Base-by-base conservation (phyloP, 75 land plant species). In the Sequoia sempervirens region DNA sequence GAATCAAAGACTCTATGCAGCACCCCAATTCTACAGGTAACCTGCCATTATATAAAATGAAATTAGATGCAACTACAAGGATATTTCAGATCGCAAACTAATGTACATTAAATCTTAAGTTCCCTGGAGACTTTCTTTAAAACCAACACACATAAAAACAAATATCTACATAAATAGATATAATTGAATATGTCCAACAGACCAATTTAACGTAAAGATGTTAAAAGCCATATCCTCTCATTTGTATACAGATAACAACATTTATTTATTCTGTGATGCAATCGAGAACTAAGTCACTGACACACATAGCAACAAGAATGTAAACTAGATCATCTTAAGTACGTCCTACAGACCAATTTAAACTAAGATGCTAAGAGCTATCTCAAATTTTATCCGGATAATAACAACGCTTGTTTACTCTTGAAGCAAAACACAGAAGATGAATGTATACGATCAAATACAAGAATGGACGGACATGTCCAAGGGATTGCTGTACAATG, bases 1-100 rank as follows among this genome's bases (percentile, higher is more conserved):
- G 91, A 23, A 90, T 69, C 79, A 90, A 74, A 47, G 91, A 79
- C 64, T 87, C 88, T 41, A 90, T 79, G 34, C 85, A 82, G 87
- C 76, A 83, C 82, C 87, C 86, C 87, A 88, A 12, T 61, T 88
- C 91, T 56, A 88, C 87, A 2, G 89, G 89, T 3, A 87, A 90
- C 86, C 91, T 90, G 80, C 78, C 78, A 75, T 75, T 38, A 9
- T 75, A 75, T 37, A 75, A 37, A 20, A 20, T 61, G 66, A 61
- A 20, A 23, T 61, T 61, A 61, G 66, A 23, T 23, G 26, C 26
- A 23, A 61, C 66, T 61, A 61, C 0, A 61, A 20, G 7, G n/a
- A 61, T 20, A 61, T 61, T 23, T 61, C n/a, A n/a, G 5, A 61
- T 61, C 66, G 23, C n/a, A 23, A 5, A 61, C n/a, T 20, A 23